These are phyloP conservation scores for Pythium scleroteichum DNA, from an alignment of 352 stramenopile species.

Conservation along the genomic window DNA sequence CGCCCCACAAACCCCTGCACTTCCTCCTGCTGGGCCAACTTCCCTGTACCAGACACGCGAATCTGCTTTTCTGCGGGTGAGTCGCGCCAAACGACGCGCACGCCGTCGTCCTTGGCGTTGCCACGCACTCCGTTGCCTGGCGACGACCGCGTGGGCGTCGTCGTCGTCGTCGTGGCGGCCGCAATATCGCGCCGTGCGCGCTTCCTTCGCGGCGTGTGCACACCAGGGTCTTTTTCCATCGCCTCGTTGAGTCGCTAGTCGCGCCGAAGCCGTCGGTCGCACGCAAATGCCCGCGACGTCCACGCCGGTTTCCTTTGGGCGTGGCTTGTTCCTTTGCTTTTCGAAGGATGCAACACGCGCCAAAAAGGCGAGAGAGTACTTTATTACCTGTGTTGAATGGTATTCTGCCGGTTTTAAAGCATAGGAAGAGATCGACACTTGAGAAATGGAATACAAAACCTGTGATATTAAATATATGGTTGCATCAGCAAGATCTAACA, in stretches of 20 bases:
- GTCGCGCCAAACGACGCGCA: constrained; percentile 76
- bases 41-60: constrained; percentile 65
- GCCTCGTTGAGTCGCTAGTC: neutral
- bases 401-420: neutral
- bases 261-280: constrained; percentile 1
- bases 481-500: no score
- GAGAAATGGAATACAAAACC: no score
- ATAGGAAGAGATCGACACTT: neutral
- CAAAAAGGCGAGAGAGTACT: constrained; percentile 10
- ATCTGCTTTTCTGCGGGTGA: constrained; percentile 82
- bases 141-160: constrained; percentile 15
- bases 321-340: constrained; percentile 10
- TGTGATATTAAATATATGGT: no score
- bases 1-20: constrained; percentile 72
- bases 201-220: constrained; percentile 39
- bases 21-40: constrained; percentile 63
- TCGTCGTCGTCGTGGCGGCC: constrained; percentile 28
- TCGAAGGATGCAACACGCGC: constrained; percentile 12
- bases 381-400: neutral
- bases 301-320: constrained; percentile 20
- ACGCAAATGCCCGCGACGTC: constrained; percentile 9
- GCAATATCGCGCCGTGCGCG: constrained; percentile 39
- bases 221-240: constrained; percentile 9
- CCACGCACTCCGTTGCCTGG: constrained; percentile 3
- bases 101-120: constrained; percentile 24